Evolutionary conservation across 2,329 filamentous ascomycete species (phyloP), one percentile per base, ranked within the genome.

Genomic region (Pyrenochaeta sp.): DNA sequence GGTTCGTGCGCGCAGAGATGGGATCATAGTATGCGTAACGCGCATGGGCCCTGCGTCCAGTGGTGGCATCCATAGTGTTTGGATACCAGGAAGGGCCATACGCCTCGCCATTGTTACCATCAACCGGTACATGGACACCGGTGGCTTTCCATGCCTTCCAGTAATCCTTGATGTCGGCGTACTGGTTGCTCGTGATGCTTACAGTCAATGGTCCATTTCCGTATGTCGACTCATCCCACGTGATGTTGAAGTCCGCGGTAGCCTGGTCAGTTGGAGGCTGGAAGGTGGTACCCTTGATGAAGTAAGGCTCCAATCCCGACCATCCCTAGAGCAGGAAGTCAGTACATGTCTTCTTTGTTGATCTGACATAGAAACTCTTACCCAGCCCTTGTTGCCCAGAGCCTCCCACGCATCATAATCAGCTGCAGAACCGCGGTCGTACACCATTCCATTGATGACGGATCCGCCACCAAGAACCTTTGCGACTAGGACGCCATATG

Each of bases 371-470:
- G 23, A 27, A 5, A 27, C 23, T 5, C 23, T 5, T 27, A 27
- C 36, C 85, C 86, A 88, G 1, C 83, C 85, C 0, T 71, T 55
- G 62, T 87, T 88, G 1, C 85, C 85, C n/a, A 88, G 70, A 35
- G 76, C 72, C 47, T 79, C 81, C 85, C 85, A 88, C 1, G 78
- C 78, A 71, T 87, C 82, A 52, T 75, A 77, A 45, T 76, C 74
- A 20, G 58, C 69, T 20, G 65, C 58, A 27, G 58, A 62, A 11
- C 67, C 75, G 23, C 75, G 63, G 37, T 69, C 68, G 45, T 74
- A 76, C 12, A 69, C 62, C 72, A 78, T 74, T 29, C 72, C 72
- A 56, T 77, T 77, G 45, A 76, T 54, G 7, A 64, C 58, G 7
- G 67, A 68, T 2, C 67, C 67, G 29, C 67, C 67, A 41, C 67